Base-by-base conservation (phyloP, 2,329 filamentous ascomycete genomes). In the Ramularia endophylla region DNA sequence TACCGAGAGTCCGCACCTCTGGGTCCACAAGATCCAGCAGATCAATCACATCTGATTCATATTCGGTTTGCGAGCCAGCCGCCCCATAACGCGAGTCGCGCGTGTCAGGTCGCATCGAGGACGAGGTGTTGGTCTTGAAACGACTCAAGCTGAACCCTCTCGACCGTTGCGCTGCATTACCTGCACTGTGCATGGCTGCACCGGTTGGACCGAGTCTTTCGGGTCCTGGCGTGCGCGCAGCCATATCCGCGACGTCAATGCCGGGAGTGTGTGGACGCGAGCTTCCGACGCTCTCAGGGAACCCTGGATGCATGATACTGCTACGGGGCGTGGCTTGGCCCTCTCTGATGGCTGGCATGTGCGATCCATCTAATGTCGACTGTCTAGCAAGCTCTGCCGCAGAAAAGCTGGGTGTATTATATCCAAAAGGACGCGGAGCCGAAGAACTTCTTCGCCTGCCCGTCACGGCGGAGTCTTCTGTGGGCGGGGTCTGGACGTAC, bases 1-100 rank as follows among this genome's bases (percentile, higher is more conserved):
- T 90, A 0, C 85, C 87, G 3, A 94, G 68, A 0, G 87, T 87
- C 27, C 85, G 80, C 3, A 94, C 81, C 65, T 94, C 85, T 30
- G 87, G 86, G 55, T 94, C 87, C 49, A 86, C 70, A 22, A 83
- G 75, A 63, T 85, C 81, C 36, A 86, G 65, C 12, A 85, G 65
- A 60, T 85, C 80, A 5, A 85, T 80, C 50, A 85, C 69, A 49
- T 76, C 72, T 8, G 73, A 64, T 18, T 77, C 74, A 54, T 84
- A 83, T 46, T 83, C 74, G 15, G 51, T 43, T 11, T 48, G 44
- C 12, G 38, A 36, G 8, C 36, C 37, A 16, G 35, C 20, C 9
- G 28, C 27, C 34, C 35, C 44, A 44, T 19, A 35, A 33, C 8
- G 42, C 52, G 38, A n/a, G n/a, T n/a, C n/a, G n/a, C 44, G 33